Base-by-base conservation (phyloP, 148 eudicot genomes). In the Polygonum aviculare region DNA sequence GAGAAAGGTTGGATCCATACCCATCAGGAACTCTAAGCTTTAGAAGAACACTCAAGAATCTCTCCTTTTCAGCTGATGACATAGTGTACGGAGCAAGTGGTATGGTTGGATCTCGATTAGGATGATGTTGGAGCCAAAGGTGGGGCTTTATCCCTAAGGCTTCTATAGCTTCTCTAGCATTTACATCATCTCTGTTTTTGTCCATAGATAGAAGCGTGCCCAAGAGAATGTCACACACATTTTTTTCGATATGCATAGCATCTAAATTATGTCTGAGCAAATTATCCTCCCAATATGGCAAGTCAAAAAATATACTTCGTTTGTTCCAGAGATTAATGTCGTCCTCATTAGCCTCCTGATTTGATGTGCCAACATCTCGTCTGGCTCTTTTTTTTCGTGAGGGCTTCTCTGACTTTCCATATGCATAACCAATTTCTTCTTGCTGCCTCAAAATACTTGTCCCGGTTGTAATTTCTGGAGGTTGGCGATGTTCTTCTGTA, bases 231-330 rank as follows among this genome's bases (percentile, higher is more conserved):
- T 77, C 79, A 54, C 49, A 52, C 5, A 52, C 38, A 22, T 77
- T 77, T 11, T 77, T 77, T 8, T 77, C 75, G 5, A 77, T 19
- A 7, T 77, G 79, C 74, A 71, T 77, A 19, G 21, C 54, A 55
- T 69, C 79, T 16, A 19, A 0, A 19, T 38, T 35, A 52, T 75
- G 77, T 0, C 77, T 59, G 8, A 49, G 40, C 19, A 18, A 18
- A 18, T 7, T 45, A 48, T 67, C 14, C 44, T 48, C 69, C 74
- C 49, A 49, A 33, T 65, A 77, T 26, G 78, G 74, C 19, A 73
- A 62, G 26, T 49, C 35, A 7, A 15, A 45, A 11, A 73, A 73
- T 47, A 73, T 44, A 4, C 54, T 72, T 15, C 5, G 41, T 51
- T 73, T 78, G 7, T 44, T 78, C 76, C 72, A 78, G 1, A 62